Evolutionary conservation across 192 early-diverging fungal genomes (phyloP), one percentile per base, ranked within the genome.

Genomic region (Backusella tuberculispora): DNA sequence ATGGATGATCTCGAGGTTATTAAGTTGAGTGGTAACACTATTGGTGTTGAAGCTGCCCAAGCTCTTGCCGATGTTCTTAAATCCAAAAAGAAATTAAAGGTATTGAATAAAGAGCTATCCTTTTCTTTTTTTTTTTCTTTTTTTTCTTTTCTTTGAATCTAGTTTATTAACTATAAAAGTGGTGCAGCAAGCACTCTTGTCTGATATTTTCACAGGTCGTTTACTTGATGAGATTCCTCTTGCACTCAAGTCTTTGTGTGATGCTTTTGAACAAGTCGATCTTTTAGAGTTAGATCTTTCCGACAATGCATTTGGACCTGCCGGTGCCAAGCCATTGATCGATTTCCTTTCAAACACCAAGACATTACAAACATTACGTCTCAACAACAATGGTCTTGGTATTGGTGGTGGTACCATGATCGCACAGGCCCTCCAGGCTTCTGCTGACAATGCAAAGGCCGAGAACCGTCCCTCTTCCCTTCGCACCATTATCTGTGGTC

Each of bases 231-330:
- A 97, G 79, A 96, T 99, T 75, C 95, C 95, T 65, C 84, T 85
- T 46, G 90, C 91, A 48, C 79, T 98, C 26, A 91, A 92, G 65
- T 92, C 92, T 21, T 84, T 99, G 29, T 92, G 94, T 53, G 91
- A 91, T 64, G 93, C 95, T 5, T 86, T 98, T 40, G 87, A 89
- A 69, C 90, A 96, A 73, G 94, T 93, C 77, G 88, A 89, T 26
- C 87, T 97, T 19, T 83, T 90, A n/a, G 93, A 96, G 80, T 84
- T 95, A 29, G 92, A 95, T 82, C 78, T 97, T 21, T 93, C 89
- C 9, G 96, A 99, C 82, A 99, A 99, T 75, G 97, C 97, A n/a
- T 99, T 99, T 85, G 97, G 97, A 19, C 96, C 97, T 14, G 90
- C 92, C 44, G 98, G 98, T 38, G 95, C 96, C 37, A 86, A 90